These are phyloP conservation scores for Capsaspora owczarzaki DNA, from an alignment of 78 protist genomes.

Conservation along the genomic window DNA sequence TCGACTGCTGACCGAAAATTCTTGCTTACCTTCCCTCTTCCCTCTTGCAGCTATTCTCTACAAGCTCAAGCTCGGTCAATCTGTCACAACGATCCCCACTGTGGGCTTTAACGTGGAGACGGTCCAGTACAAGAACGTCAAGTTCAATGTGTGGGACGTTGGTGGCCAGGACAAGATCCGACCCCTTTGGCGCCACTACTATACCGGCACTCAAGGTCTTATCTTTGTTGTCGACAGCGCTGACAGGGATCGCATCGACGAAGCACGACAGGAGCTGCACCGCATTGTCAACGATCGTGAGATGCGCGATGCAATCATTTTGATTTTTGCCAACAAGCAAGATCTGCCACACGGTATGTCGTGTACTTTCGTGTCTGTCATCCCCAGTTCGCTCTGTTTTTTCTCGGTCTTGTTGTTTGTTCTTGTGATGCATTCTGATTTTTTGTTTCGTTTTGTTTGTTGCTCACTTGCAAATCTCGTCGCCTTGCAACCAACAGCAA, in stretches of 20 bases:
- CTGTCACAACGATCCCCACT: conserved; percentile 54
- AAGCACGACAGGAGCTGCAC: conserved; percentile 57
- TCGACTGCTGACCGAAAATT: no score
- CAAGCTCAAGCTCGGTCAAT: conserved; percentile 38
- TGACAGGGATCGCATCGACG: conserved; percentile 70
- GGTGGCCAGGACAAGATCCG: conserved; percentile 91
- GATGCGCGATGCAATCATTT: conserved; percentile 50
- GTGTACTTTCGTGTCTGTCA: no score
- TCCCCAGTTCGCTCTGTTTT: not conserved
- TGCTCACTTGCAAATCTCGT: no score
- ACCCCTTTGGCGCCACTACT: conserved; percentile 88
- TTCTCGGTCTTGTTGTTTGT: not conserved
- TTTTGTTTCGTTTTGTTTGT: no score
- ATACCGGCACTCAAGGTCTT: conserved; percentile 80
- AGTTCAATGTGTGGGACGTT: conserved; percentile 68
- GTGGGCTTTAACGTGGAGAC: conserved; percentile 74
- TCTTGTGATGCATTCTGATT: no score
- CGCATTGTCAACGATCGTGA: conserved; percentile 61
- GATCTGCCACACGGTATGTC: conserved; percentile 59
- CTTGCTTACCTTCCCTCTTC: no score
- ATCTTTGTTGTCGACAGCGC: conserved; percentile 91
- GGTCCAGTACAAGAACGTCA: conserved; percentile 65
- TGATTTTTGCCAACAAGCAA: conserved; percentile 84
- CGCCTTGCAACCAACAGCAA: no score
- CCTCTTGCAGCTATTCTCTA: conserved; percentile 44